A percentile compares a stretch with the other conserved stretches of the same genome.
phyloP scores from a whole-genome alignment of 805 yeast species.

The Blastobotrys mokoenaii region DNA sequence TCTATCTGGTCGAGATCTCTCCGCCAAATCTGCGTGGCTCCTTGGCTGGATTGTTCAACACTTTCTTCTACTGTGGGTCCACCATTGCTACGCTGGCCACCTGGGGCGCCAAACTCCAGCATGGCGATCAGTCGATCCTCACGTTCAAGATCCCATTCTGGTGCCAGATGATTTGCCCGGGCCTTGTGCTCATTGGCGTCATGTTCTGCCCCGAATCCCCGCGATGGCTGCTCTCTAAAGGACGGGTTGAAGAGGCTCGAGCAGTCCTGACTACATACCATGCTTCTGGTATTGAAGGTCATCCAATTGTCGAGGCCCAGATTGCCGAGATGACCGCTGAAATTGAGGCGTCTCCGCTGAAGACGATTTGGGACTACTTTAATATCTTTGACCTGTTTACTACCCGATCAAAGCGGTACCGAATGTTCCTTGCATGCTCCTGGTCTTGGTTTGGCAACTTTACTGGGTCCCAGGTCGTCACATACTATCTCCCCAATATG shows the following conservation, averaged over 20 bases:
- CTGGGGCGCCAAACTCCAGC: constrained; percentile 2
- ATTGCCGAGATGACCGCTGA: constrained; percentile 14
- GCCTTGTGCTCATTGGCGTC: constrained; percentile 34
- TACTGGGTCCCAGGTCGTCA: constrained; percentile 14
- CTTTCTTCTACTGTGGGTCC: constrained; percentile 8
- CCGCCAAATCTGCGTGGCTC: constrained; percentile 16
- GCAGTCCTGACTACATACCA: constrained; percentile 13
- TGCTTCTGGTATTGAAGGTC: constrained; percentile 10
- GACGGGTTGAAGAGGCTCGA: constrained; percentile 22
- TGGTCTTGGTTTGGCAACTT: constrained; percentile 12
- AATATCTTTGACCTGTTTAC: constrained; percentile 12
- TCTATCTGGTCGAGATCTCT: constrained; percentile 15
- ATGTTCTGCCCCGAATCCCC: constrained; percentile 43
- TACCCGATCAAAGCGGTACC: constrained; percentile 11
- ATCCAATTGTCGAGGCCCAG: constrained; percentile 14
- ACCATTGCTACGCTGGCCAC: constrained; percentile 5
- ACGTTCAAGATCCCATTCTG: constrained; percentile 14
- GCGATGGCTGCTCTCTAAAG: constrained; percentile 27
- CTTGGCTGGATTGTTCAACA: constrained; percentile 15
- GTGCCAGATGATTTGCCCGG: constrained; percentile 40
- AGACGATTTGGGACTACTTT: constrained; percentile 17
- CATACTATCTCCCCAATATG: constrained; percentile 14
- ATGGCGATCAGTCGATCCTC: constrained; percentile 1
- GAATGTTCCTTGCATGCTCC: constrained; percentile 13
- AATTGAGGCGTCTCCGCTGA: constrained; percentile 15